Evolutionary conservation across 495 filamentous ascomycete species (phyloP), one percentile per base, ranked within the genome.

Genomic region (Evernia prunastri): DNA sequence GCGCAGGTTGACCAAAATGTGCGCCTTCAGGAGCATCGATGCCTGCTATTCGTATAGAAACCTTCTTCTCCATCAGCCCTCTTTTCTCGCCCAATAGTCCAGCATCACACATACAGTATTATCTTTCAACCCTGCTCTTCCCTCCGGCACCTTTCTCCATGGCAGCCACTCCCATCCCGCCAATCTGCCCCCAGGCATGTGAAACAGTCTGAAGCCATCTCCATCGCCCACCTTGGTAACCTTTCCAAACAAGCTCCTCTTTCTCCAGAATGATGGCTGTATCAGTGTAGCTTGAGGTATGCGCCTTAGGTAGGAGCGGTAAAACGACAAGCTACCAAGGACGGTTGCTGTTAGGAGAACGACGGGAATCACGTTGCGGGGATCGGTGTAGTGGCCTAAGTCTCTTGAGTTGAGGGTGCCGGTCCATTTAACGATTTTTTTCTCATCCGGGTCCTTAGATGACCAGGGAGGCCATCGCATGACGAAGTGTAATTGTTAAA

Each of bases 201-300:
- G 94, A 72, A 88, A 98, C 12, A 98, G 73, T 59, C 91, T 85
- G 72, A 98, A 97, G 66, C 91, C 91, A 71, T 98, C 94, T 0
- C 90, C 95, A 79, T 98, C 94, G 57, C 95, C 95, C 31, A 98
- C 94, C 66, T 89, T 92, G 35, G 94, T 96, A 5, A 97, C 94
- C 61, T 78, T 81, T 11, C 94, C 94, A 67, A 93, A 86, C 58
- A 97, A 67, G 59, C 83, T 89, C 64, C 91, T 81, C 59, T 76
- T 82, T 25, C 89, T 86, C 59, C 75, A 81, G 70, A 82, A 82
- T 12, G 72, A 77, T 3, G 89, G 84, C 61, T 82, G 81, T 69
- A 98, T 92, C 67, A 89, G 78, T 9, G 79, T 75, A 27, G 88
- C 84, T 59, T 81, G 85, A 59, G 89, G 90, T 61, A 97, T 85